A percentile compares a stretch with the other conserved stretches of the same genome.
Conservation (phyloP, 2,329 filamentous ascomycete genomes). For the Hysterium pulicare region DNA sequence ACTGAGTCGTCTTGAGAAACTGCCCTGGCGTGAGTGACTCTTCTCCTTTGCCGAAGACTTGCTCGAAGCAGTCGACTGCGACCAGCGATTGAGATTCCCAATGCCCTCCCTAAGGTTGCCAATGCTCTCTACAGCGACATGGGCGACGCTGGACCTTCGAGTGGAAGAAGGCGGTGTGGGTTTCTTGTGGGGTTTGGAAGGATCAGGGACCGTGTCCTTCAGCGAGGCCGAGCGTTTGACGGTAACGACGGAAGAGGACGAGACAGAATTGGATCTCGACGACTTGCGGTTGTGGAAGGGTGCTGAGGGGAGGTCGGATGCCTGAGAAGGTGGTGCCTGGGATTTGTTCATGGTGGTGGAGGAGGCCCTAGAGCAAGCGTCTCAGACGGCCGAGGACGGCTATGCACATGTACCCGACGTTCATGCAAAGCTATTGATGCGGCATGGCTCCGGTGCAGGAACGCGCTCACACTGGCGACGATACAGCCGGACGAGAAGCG, state of each 20-base stretch:
- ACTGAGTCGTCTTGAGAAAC: constrained; percentile 38
- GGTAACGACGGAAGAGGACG: constrained; percentile 42
- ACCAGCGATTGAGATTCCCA: constrained; percentile 56
- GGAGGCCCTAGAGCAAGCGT: constrained; percentile 17
- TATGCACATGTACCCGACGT: constrained; percentile 14
- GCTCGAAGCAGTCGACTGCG: constrained; percentile 54
- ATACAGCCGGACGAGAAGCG: neutral
- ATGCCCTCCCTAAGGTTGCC: constrained; percentile 43
- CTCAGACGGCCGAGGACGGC: constrained; percentile 25
- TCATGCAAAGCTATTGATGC: constrained; percentile 21
- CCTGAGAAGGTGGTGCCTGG: constrained; percentile 8
- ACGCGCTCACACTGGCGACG: constrained; percentile 3
- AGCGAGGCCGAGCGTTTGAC: constrained; percentile 42
- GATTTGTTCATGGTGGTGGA: constrained; percentile 25
- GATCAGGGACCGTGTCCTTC: constrained; percentile 28
- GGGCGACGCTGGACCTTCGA: constrained; percentile 41
- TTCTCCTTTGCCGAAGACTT: constrained; percentile 32
- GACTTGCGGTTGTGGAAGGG: constrained; percentile 22
- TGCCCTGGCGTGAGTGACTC: constrained; percentile 22
- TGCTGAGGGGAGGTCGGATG: constrained; percentile 12
- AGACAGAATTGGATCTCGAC: constrained; percentile 44
- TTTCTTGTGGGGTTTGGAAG: constrained; percentile 22
- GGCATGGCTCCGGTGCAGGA: constrained; percentile 19
- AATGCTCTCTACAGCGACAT: constrained; percentile 38
- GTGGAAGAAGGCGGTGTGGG: constrained; percentile 27